Conservation (phyloP, 345 rosid genomes). For the Bruguiera parviflora region DNA sequence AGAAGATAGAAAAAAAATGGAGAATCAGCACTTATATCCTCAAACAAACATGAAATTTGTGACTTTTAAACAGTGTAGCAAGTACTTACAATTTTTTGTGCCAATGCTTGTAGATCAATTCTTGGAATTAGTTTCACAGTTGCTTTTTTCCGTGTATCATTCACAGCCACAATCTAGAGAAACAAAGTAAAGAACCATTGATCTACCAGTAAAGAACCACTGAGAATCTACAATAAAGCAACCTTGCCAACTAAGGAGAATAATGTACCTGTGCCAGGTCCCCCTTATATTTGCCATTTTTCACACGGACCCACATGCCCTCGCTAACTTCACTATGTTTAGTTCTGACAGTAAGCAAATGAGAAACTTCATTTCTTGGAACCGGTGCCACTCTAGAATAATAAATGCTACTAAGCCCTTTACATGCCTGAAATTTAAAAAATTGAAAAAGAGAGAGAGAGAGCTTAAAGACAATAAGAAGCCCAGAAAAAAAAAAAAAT, state of each 20-base stretch:
- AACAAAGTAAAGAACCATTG: conserved; percentile 13
- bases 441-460: not conserved
- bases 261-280: conserved; percentile 73
- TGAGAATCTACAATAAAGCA: conserved; percentile 9
- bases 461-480: not conserved
- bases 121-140: conserved; percentile 89
- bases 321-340: conserved; percentile 44
- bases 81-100: conserved; percentile 62
- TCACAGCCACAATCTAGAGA: conserved; percentile 79
- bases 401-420: conserved; percentile 61
- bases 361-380: conserved; percentile 60
- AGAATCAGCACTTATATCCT: not conserved
- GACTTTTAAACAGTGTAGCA: not conserved
- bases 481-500: not conserved
- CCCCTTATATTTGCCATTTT: conserved; percentile 90
- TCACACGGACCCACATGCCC: conserved; percentile 89
- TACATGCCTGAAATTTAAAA: conserved; percentile 63
- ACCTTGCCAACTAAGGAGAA: conserved; percentile 6
- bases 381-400: conserved; percentile 52
- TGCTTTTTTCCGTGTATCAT: conserved; percentile 54
- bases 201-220: not conserved
- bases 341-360: conserved; percentile 52
- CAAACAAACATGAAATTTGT: not conserved
- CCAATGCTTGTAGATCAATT: conserved; percentile 73
- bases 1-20: not conserved